Base-by-base conservation (phyloP, 805 yeast genomes). In the Saccharomyces paradoxus region DNA sequence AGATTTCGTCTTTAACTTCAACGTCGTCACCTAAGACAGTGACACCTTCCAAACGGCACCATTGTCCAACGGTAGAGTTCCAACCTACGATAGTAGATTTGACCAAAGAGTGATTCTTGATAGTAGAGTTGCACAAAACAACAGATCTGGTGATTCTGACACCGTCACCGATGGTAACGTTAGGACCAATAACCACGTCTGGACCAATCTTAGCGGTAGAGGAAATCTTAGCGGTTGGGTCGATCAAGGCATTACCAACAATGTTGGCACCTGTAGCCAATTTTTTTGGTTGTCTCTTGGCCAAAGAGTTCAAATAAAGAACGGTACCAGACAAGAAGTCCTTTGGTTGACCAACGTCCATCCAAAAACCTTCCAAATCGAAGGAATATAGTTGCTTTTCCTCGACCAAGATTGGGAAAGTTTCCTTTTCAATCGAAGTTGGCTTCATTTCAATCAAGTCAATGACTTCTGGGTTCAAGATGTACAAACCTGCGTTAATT, bases 271-370 rank as follows among this genome's bases (percentile, higher is more conserved):
- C 92, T 50, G 81, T 69, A 58, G 84, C 81, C 71, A 91, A 83
- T 63, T 77, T 71, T 65, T 81, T 81, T 60, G 97, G 87, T 64
- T 77, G 71, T 77, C 85, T 89, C 83, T 87, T 87, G 66, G 92
- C 74, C 70, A 90, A 77, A 54, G 98, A 86, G 72, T 87, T 81
- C 74, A 94, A 81, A 81, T 91, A 94, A 61, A 92, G 79, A 65
- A 90, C 84, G 68, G 97, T 89, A 75, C 99, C 99, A 57, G 96
- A 84, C 62, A 94, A 77, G 85, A 90, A 94, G 77, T 94, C 99
- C 83, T 92, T 94, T 82, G 99, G 99, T 81, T 94, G 99, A 76
- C 99, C 99, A 65, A 94, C 97, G 76, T 94, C 99, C 99, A 94
- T 94, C 99, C 99, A 94, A 88, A 84, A 94, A 63, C 99, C 98